phyloP scores from a whole-genome alignment of 202 grass and related monocot species.

The Panicum virgatum region DNA sequence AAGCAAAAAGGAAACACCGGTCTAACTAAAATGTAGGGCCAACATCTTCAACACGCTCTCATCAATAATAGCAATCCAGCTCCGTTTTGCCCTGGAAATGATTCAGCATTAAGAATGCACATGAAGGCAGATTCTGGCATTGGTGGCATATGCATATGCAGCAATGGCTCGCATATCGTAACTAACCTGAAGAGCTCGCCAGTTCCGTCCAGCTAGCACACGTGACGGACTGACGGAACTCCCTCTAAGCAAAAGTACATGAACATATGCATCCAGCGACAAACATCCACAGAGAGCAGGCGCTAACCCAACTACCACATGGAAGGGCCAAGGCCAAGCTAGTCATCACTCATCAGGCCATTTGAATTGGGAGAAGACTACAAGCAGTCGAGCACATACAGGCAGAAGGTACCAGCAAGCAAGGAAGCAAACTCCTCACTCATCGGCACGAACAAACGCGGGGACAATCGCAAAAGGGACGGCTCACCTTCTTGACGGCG shows the following conservation, averaged over 20 bases:
- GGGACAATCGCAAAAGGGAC: background rate
- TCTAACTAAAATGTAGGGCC: background rate
- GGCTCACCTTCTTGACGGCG: constrained; percentile 90
- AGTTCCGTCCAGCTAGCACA: constrained; percentile 22
- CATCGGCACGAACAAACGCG: background rate
- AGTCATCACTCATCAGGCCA: background rate
- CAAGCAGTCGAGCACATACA: constrained; percentile 29
- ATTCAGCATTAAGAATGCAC: background rate
- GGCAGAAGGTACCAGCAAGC: background rate
- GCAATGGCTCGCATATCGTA: background rate
- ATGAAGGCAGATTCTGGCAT: background rate
- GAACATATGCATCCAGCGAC: background rate
- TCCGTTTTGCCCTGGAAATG: constrained; percentile 18
- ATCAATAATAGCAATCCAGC: background rate
- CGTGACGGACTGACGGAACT: background rate
- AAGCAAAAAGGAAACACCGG: background rate
- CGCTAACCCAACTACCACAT: constrained; percentile 34
- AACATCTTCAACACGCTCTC: background rate
- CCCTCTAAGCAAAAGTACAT: constrained; percentile 14
- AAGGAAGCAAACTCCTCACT: constrained; percentile 18
- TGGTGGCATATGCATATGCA: constrained; percentile 31
- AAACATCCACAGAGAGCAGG: constrained; percentile 17
- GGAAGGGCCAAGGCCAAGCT: constrained; percentile 8
- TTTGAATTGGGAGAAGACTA: constrained; percentile 24
- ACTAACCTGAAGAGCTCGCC: constrained; percentile 3